Percentiles rank a stretch among this genome's conserved stretches.
Evolutionary conservation across 495 filamentous ascomycete species (phyloP).

Genomic region (Penicillium angulare): DNA sequence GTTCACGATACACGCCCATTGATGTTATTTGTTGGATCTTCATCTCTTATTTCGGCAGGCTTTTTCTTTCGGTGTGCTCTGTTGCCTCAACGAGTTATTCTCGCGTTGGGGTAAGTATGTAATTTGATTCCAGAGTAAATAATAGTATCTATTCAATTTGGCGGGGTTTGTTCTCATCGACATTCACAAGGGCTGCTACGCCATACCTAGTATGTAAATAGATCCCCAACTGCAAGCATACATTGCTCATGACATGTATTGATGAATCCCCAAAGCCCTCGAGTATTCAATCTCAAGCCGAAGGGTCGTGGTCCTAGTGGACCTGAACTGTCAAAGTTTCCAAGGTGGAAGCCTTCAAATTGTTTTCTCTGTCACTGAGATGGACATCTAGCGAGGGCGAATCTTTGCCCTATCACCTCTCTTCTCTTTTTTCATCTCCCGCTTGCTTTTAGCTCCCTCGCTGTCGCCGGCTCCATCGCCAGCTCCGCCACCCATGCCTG

Average conservation of each 20-base stretch:
- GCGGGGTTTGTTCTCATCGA: too few relatives aligned
- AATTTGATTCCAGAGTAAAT: not conserved
- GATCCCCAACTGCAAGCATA: too few relatives aligned
- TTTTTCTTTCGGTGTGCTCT: not conserved
- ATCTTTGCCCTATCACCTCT: slow-evolving; percentile 50
- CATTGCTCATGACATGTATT: too few relatives aligned
- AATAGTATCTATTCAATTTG: not conserved
- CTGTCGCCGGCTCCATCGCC: slow-evolving; percentile 19
- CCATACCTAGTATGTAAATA: too few relatives aligned
- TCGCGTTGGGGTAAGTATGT: too few relatives aligned
- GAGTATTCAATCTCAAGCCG: too few relatives aligned
- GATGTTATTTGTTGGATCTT: slow-evolving; percentile 7
- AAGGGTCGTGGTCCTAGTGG: too few relatives aligned
- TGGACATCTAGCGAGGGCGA: slow-evolving; percentile 17
- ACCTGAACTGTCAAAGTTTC: too few relatives aligned
- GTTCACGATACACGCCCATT: slow-evolving; percentile 24
- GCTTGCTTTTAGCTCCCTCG: slow-evolving; percentile 50
- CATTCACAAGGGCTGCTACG: too few relatives aligned
- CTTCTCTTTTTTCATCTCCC: slow-evolving; percentile 64
- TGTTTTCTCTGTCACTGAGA: too few relatives aligned
- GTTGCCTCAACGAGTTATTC: slow-evolving; percentile 8
- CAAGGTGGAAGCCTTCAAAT: too few relatives aligned
- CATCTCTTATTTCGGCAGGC: slow-evolving; percentile 8
- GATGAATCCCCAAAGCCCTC: too few relatives aligned
- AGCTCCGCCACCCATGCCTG: slow-evolving; percentile 53